These are phyloP conservation scores for Beauveria scarabaeidicola DNA, from an alignment of 2,329 filamentous ascomycete species.

Conservation along the genomic window DNA sequence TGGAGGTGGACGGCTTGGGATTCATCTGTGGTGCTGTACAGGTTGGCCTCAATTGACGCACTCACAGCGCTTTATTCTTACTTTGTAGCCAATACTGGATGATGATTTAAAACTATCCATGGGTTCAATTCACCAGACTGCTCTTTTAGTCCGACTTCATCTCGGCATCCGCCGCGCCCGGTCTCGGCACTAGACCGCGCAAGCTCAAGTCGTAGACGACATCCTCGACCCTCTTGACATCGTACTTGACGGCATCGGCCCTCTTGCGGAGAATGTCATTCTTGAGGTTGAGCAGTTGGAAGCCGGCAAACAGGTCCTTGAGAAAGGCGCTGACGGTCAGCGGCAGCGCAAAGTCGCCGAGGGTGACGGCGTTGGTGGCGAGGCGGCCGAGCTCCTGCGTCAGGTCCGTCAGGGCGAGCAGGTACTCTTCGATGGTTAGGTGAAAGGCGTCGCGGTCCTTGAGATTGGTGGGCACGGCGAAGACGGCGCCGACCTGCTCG, in stretches of 20 bases:
- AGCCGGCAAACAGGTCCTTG: conserved; percentile 91
- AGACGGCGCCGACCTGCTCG: conserved; percentile 72
- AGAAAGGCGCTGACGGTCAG: conserved; percentile 84
- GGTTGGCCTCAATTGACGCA: neutral
- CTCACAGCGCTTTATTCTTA: no score
- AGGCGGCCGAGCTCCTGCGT: conserved; percentile 86
- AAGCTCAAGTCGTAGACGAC: conserved; percentile 93
- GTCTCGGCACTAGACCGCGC: conserved; percentile 64
- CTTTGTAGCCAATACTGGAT: neutral
- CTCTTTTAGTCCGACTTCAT: conserved; percentile 27
- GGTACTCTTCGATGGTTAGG: conserved; percentile 93
- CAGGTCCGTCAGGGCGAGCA: conserved; percentile 76
- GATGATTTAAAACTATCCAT: neutral
- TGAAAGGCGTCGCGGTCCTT: conserved; percentile 89
- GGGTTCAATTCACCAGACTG: no score
- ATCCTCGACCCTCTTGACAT: conserved; percentile 95
- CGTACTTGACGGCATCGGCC: conserved; percentile 92
- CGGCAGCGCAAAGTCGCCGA: conserved; percentile 80
- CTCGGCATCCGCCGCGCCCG: conserved; percentile 26
- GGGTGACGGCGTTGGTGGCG: conserved; percentile 87
- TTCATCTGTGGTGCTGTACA: neutral
- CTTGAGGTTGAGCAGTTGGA: conserved; percentile 95
- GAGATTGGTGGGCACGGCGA: conserved; percentile 81
- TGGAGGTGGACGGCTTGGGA: neutral
- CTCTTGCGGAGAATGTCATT: conserved; percentile 84